These are phyloP conservation scores for Fusarium piperis DNA, from an alignment of 2,329 filamentous ascomycete species.

Conservation along the genomic window DNA sequence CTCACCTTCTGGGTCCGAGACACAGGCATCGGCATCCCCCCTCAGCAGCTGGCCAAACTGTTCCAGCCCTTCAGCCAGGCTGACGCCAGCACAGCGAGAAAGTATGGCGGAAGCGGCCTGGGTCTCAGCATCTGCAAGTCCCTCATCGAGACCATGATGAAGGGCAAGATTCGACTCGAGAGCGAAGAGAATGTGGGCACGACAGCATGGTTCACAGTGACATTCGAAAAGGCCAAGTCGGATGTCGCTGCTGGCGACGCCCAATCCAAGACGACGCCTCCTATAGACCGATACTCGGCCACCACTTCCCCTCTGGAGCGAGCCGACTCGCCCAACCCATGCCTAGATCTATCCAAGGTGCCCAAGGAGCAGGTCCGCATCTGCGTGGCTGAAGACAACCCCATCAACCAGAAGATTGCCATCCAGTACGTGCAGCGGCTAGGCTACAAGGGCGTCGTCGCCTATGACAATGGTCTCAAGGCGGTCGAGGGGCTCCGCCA, in stretches of 20 bases:
- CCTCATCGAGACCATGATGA: constrained; percentile 91
- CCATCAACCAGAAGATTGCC: constrained; percentile 93
- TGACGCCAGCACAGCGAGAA: constrained; percentile 87
- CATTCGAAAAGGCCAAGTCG: constrained; percentile 81
- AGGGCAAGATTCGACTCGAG: constrained; percentile 84
- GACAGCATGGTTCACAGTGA: constrained; percentile 80
- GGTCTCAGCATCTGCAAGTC: constrained; percentile 95
- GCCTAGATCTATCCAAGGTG: constrained; percentile 76
- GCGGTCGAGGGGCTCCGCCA: constrained; percentile 86
- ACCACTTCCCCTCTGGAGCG: constrained; percentile 49
- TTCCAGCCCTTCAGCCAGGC: constrained; percentile 95
- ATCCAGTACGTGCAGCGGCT: constrained; percentile 89
- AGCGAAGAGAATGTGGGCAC: constrained; percentile 78
- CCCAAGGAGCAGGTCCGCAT: constrained; percentile 83
- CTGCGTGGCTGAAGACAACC: constrained; percentile 94
- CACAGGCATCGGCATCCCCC: constrained; percentile 90
- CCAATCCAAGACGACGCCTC: constrained; percentile 50
- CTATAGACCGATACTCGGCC: constrained; percentile 48
- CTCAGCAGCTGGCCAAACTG: constrained; percentile 82
- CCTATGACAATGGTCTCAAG: constrained; percentile 89
- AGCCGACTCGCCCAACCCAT: constrained; percentile 54
- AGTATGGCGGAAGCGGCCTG: constrained; percentile 91
- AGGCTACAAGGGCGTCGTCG: constrained; percentile 82
- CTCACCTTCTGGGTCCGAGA: constrained; percentile 89
- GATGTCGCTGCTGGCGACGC: constrained; percentile 68